Conservation (phyloP, 1,139 yeast species). For the Sugiyamaella novakii region DNA sequence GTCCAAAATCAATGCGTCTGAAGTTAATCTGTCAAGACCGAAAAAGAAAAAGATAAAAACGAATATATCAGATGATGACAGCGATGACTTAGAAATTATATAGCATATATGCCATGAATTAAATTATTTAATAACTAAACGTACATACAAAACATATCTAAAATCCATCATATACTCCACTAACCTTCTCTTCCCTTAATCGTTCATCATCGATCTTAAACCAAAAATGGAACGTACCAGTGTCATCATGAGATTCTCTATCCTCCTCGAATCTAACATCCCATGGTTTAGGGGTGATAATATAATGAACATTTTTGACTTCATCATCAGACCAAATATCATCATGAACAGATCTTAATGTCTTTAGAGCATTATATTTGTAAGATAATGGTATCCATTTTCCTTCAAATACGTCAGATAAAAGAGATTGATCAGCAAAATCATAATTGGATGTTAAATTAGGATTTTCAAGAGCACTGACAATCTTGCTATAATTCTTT, state of each 20-base stretch:
- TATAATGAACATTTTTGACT: conserved; percentile 58
- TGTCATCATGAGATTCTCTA: conserved; percentile 34
- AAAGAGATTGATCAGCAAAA: conserved; percentile 60
- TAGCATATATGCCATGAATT: background rate
- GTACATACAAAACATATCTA: conserved; percentile 4
- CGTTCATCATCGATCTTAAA: conserved; percentile 42
- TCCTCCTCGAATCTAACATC: conserved; percentile 41
- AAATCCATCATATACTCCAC: conserved; percentile 26
- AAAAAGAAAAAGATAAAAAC: conserved; percentile 11
- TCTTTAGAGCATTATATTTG: conserved; percentile 57
- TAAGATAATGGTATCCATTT: conserved; percentile 55
- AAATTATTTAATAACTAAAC: background rate
- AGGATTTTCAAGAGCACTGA: conserved; percentile 43
- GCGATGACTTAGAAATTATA: conserved; percentile 45
- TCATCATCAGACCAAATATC: conserved; percentile 50
- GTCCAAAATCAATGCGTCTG: conserved; percentile 18
- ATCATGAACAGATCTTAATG: conserved; percentile 48
- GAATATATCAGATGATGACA: conserved; percentile 25
- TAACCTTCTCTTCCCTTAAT: conserved; percentile 32
- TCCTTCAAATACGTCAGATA: conserved; percentile 53
- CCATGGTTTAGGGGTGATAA: conserved; percentile 62
- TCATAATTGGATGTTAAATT: conserved; percentile 46
- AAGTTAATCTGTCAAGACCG: conserved; percentile 23
- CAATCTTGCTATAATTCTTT: conserved; percentile 44
- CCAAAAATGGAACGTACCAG: conserved; percentile 43